These are phyloP conservation scores for Flueggea neowawraea DNA, from an alignment of 441 rosid species.

Conservation along the genomic window DNA sequence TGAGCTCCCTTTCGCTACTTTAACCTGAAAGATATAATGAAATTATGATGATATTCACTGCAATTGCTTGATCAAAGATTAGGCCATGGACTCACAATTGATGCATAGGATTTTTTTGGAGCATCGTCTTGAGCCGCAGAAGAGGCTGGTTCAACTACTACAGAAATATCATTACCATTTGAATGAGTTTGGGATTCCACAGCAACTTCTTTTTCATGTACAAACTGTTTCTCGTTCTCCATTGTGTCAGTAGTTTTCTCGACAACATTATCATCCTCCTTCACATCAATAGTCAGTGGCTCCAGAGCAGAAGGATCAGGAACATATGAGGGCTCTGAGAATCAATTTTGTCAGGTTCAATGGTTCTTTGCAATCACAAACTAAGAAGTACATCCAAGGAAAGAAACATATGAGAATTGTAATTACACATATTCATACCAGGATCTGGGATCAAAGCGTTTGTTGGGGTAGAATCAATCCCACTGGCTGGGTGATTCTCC, in stretches of 20 bases:
- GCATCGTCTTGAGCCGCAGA: slow-evolving; percentile 42
- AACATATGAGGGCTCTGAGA: slow-evolving; percentile 36
- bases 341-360: not conserved
- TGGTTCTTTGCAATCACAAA: not conserved
- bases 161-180: slow-evolving; percentile 29
- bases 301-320: slow-evolving; percentile 40
- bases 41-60: slow-evolving; percentile 9
- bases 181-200: slow-evolving; percentile 28
- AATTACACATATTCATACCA: slow-evolving; percentile 20
- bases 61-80: slow-evolving; percentile 13
- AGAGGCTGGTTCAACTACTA: slow-evolving; percentile 33
- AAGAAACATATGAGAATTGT: not conserved
- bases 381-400: not conserved
- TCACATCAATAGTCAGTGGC: slow-evolving; percentile 20
- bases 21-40: slow-evolving; percentile 35
- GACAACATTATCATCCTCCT: slow-evolving; percentile 29
- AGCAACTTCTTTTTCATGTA: slow-evolving; percentile 30
- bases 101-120: slow-evolving; percentile 66
- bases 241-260: no score
- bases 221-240: no score
- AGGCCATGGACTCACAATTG: slow-evolving; percentile 52
- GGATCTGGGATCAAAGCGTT: slow-evolving; percentile 28
- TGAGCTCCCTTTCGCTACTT: slow-evolving; percentile 38
- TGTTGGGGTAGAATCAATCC: slow-evolving; percentile 17
- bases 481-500: slow-evolving; percentile 28